Evolutionary conservation across 495 filamentous ascomycete species (phyloP), one percentile per base, ranked within the genome.

Genomic region (Haplographium delicatum): DNA sequence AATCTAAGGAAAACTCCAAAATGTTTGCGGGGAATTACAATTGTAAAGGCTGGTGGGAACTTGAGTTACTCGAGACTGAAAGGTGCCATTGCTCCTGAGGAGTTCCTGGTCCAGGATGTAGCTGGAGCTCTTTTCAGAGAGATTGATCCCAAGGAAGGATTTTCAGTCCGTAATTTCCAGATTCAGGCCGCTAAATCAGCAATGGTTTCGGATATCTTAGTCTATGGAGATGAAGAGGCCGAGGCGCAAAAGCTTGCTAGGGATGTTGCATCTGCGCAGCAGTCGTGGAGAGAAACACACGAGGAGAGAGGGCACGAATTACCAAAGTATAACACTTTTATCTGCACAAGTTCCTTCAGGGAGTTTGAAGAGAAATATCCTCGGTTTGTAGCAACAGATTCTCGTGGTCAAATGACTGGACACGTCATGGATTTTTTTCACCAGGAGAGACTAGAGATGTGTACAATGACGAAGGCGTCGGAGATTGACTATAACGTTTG

Each of bases 121-220:
- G 53, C 57, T 3, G 62, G 53, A 6, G 53, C 56, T 1, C 15
- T 39, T 8, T 63, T 63, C 39, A 34, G 39, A 40, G 60, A 63
- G 20, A 74, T 83, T 15, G 93, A 98, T 60, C 93, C 93, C 2
- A 79, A 68, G 23, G 86, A 93, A 52, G 93, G 93, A 10, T 88
- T 88, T 56, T 83, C 78, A 19, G 83, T 88, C 8, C 81, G 93
- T 19, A 97, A 98, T 65, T 98, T 98, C 59, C 93, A 98, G 60
- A 96, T 97, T 35, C 93, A 98, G 62, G 81, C 88, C 2, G 87
- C 85, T 31, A 98, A 98, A 64, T 72, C 87, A 60, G 89, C 91
- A 25, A 82, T 85, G 51, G 75, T 95, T 20, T 93, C 89, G 3
- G 93, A 98, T 62, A 87, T 98, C 55, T 75, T 98, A 13, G 76